phyloP scores from a whole-genome alignment of 495 filamentous ascomycete genomes.

The Penicillium salamii region DNA sequence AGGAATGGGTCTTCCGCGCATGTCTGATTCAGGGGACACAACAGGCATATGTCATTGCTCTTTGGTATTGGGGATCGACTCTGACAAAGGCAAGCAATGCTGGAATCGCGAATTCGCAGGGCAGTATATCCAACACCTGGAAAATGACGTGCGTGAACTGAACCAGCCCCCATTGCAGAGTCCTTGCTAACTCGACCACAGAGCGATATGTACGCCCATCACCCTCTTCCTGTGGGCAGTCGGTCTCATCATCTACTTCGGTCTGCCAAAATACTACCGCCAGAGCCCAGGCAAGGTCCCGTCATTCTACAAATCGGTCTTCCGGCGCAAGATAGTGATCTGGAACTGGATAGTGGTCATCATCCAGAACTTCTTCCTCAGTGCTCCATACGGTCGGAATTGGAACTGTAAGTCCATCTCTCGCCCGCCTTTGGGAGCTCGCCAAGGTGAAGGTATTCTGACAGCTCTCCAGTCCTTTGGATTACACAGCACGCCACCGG shows the following conservation, averaged over 20 bases:
- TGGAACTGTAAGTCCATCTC: slow-evolving; percentile 41
- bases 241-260: slow-evolving; percentile 42
- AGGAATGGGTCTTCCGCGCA: slow-evolving; percentile 52
- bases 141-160: slow-evolving; percentile 40
- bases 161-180: background rate
- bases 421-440: background rate
- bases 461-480: slow-evolving; percentile 37
- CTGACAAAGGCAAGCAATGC: slow-evolving; percentile 36
- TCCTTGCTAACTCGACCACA: slow-evolving; percentile 16
- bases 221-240: slow-evolving; percentile 41
- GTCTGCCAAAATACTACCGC: slow-evolving; percentile 50
- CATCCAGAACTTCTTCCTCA: slow-evolving; percentile 49
- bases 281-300: slow-evolving; percentile 67
- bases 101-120: slow-evolving; percentile 32
- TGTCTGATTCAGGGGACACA: slow-evolving; percentile 52
- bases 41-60: slow-evolving; percentile 48
- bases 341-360: slow-evolving; percentile 51
- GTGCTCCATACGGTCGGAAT: slow-evolving; percentile 49
- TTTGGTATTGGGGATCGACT: slow-evolving; percentile 53
- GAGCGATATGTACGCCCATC: slow-evolving; percentile 43
- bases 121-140: slow-evolving; percentile 42
- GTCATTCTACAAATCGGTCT: slow-evolving; percentile 48
- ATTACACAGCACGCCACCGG: slow-evolving; percentile 41
- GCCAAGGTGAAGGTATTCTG: background rate
- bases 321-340: slow-evolving; percentile 47